Evolutionary conservation across 345 rosid genomes (phyloP).

Genomic region (Aethionema arabicum): DNA sequence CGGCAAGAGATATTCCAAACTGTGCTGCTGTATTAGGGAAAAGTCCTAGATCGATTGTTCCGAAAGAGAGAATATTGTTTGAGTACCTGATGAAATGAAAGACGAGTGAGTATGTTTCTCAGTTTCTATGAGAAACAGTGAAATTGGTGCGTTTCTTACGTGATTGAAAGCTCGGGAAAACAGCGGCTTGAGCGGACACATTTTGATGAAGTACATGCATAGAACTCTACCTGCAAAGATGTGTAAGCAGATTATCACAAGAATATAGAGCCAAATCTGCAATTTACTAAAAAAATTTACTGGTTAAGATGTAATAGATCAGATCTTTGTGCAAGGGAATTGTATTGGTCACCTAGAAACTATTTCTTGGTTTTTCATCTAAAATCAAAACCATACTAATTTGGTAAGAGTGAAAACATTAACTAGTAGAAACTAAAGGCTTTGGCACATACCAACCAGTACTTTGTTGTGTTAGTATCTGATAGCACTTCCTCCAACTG

Average conservation of each 20-base stretch:
- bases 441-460: constrained; percentile 77
- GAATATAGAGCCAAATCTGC: not conserved
- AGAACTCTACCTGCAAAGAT: constrained; percentile 69
- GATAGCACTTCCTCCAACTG: constrained; percentile 79
- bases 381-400: not conserved
- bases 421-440: constrained; percentile 20
- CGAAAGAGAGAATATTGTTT: constrained; percentile 77
- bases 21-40: constrained; percentile 85
- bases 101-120: constrained; percentile 12
- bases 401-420: not conserved
- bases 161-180: constrained; percentile 74
- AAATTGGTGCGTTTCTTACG: constrained; percentile 41
- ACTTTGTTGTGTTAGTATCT: constrained; percentile 72
- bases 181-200: constrained; percentile 69
- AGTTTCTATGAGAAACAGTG: constrained; percentile 9
- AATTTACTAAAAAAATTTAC: not conserved
- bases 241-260: constrained; percentile 19
- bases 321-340: not conserved
- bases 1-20: constrained; percentile 85
- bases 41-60: constrained; percentile 84
- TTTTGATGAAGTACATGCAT: constrained; percentile 51
- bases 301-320: not conserved
- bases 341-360: not conserved
- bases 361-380: not conserved
- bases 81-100: constrained; percentile 58